phyloP scores from a whole-genome alignment of 1,139 yeast genomes.

The Suhomyces wounanorum region DNA sequence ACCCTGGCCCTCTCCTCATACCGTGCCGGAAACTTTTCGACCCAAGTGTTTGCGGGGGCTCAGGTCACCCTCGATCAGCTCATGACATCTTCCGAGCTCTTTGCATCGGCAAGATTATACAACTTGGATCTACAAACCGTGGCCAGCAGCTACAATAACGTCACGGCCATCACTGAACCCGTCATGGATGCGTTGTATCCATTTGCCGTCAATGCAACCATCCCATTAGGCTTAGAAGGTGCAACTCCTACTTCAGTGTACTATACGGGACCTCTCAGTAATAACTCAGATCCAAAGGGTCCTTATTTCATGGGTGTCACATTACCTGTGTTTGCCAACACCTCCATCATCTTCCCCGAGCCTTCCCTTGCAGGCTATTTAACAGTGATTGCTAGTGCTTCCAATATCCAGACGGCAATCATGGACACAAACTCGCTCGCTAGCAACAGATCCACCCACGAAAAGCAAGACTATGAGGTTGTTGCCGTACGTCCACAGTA shows the following conservation, averaged over 20 bases:
- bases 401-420: conserved; percentile 50
- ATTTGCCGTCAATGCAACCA: conserved; percentile 42
- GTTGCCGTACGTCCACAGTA: conserved; percentile 37
- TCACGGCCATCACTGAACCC: conserved; percentile 29
- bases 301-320: conserved; percentile 57
- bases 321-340: conserved; percentile 70
- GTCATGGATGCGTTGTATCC: conserved; percentile 54
- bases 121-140: conserved; percentile 50
- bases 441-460: conserved; percentile 1
- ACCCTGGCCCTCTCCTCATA: conserved; percentile 61
- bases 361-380: conserved; percentile 72
- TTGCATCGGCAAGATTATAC: conserved; percentile 69
- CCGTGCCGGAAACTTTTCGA: conserved; percentile 69
- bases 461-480: conserved; percentile 33
- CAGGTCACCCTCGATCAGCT: conserved; percentile 55
- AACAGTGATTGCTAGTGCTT: conserved; percentile 64
- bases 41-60: conserved; percentile 44
- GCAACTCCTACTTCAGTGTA: conserved; percentile 47
- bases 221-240: conserved; percentile 38
- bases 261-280: conserved; percentile 60
- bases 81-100: conserved; percentile 60
- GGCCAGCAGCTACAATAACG: conserved; percentile 36
- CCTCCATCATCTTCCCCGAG: conserved; percentile 62
- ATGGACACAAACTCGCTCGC: conserved; percentile 31
- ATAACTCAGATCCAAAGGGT: conserved; percentile 35